phyloP scores from a whole-genome alignment of 2,329 filamentous ascomycete species.

The Ceratocystis destructans region DNA sequence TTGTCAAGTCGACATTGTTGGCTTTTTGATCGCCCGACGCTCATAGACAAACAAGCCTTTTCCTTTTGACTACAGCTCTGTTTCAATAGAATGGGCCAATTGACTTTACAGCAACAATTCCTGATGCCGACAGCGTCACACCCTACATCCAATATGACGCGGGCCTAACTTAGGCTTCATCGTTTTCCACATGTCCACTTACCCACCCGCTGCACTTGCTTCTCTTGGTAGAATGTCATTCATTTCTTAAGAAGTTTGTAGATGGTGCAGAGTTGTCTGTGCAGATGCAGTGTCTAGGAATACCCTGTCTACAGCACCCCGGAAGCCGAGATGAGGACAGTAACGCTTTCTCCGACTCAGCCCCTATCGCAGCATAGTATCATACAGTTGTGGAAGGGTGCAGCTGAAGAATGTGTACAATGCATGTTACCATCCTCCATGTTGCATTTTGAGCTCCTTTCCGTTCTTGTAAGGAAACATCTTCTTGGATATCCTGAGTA shows the following conservation, averaged over 20 bases:
- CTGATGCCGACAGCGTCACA: not conserved
- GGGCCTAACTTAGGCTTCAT: too few relatives aligned
- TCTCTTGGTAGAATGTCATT: not conserved
- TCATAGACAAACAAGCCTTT: not conserved
- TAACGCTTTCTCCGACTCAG: not conserved
- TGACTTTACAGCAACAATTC: not conserved
- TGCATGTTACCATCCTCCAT: not conserved
- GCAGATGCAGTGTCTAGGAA: constrained; percentile 9
- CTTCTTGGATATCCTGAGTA: not conserved
- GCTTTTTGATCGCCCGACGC: not conserved
- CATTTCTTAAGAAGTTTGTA: constrained; percentile 4
- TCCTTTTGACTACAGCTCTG: not conserved
- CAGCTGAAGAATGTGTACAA: not conserved
- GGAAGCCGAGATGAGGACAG: constrained; percentile 11
- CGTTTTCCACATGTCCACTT: not conserved
- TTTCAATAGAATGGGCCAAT: not conserved
- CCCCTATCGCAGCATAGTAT: not conserved
- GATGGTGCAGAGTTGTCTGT: constrained; percentile 5
- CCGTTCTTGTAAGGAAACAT: not conserved
- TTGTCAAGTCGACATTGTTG: not conserved
- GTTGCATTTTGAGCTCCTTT: not conserved
- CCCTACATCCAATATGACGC: not conserved
- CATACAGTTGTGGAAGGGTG: not conserved
- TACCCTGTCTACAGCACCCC: constrained; percentile 6
- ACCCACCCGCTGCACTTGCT: not conserved